phyloP scores from a whole-genome alignment of 352 stramenopile species.

The Pythium oligandrum region DNA sequence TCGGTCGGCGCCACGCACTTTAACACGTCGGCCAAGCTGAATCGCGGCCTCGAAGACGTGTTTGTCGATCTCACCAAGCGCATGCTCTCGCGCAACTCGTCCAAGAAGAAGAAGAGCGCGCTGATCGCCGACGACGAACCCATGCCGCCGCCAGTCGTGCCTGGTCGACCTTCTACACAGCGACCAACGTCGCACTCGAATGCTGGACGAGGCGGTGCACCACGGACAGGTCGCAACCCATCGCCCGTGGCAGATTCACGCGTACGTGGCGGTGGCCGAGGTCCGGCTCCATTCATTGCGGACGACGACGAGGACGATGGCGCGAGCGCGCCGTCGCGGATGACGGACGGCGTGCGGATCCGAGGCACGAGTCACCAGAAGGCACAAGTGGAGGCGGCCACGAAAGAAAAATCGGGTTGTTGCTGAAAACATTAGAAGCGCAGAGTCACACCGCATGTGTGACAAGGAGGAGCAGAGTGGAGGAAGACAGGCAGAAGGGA shows the following conservation, averaged over 20 bases:
- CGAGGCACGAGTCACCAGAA: constrained; percentile 20
- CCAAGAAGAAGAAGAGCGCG: constrained; percentile 77
- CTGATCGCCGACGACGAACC: constrained; percentile 77
- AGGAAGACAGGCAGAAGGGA: too few species aligned
- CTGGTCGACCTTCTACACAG: background rate
- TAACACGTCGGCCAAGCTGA: constrained; percentile 90
- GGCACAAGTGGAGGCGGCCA: constrained; percentile 19
- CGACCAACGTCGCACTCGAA: constrained; percentile 3
- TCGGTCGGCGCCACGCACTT: constrained; percentile 88
- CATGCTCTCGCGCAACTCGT: constrained; percentile 59
- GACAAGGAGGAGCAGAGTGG: too few species aligned
- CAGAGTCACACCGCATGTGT: too few species aligned
- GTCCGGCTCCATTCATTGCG: constrained; percentile 8
- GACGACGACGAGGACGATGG: constrained; percentile 16
- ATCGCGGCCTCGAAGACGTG: constrained; percentile 87
- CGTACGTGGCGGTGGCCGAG: too few species aligned
- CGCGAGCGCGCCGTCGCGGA: constrained; percentile 15
- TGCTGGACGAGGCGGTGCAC: background rate
- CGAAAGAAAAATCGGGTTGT: constrained; percentile 22
- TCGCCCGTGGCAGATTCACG: background rate
- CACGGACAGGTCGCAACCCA: background rate
- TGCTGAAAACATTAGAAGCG: constrained; percentile 9
- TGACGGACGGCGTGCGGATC: constrained; percentile 18
- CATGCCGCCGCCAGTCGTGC: constrained; percentile 21
- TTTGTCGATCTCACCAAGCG: constrained; percentile 88